Conservation (phyloP, 176 grass and related monocot genomes). For the Aegilops umbellulata region DNA sequence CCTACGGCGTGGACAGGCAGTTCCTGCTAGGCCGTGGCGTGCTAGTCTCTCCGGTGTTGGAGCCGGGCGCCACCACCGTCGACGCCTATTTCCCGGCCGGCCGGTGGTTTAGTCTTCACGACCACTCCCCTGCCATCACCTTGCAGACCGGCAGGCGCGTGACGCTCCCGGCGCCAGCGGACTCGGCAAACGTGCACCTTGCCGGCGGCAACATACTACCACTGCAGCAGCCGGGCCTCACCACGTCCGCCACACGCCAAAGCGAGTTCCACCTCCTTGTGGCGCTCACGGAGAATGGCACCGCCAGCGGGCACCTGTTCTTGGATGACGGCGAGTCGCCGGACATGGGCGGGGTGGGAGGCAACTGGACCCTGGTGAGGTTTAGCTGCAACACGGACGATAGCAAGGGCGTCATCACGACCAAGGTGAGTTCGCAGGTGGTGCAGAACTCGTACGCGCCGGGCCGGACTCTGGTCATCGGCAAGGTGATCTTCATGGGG, state of each 20-base stretch:
- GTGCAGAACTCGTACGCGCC: constrained; percentile 43
- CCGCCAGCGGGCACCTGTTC: constrained; percentile 58
- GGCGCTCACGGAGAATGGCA: constrained; percentile 39
- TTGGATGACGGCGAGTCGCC: constrained; percentile 68
- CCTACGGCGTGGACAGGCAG: constrained; percentile 58
- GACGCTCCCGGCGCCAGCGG: constrained; percentile 47
- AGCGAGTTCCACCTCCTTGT: constrained; percentile 65
- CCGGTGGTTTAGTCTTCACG: constrained; percentile 66
- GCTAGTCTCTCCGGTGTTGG: constrained; percentile 73
- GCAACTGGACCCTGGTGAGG: constrained; percentile 52
- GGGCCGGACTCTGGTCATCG: constrained; percentile 25
- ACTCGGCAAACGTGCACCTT: constrained; percentile 69
- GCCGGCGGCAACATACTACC: constrained; percentile 54
- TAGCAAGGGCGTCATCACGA: not conserved
- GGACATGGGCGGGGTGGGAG: constrained; percentile 47
- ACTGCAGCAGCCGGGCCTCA: constrained; percentile 50
- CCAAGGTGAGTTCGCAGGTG: constrained; percentile 44
- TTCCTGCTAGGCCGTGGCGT: constrained; percentile 62
- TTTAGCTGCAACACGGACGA: constrained; percentile 25
- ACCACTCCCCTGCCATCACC: constrained; percentile 15
- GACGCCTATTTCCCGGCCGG: constrained; percentile 71
- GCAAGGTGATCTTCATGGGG: constrained; percentile 66
- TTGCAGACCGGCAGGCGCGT: constrained; percentile 13
- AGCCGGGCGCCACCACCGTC: constrained; percentile 19
- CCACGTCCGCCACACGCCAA: constrained; percentile 35